Evolutionary conservation across 1,139 yeast genomes (phyloP), one percentile per base, ranked within the genome.

Genomic region (Lodderomyces orthopsilosis): DNA sequence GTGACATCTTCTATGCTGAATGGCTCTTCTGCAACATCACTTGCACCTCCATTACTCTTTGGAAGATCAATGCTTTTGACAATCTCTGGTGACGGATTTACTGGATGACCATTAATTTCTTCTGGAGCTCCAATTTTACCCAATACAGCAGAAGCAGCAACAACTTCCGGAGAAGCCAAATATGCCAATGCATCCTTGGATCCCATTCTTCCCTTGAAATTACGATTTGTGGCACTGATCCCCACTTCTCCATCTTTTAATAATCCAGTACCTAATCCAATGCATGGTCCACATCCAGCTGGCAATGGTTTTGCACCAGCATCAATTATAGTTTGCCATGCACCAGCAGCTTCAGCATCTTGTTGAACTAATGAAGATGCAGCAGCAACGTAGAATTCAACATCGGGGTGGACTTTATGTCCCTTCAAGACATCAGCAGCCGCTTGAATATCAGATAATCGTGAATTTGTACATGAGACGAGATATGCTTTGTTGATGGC

Each of bases 241-340:
- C 99, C 98, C 46, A 94, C 95, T 65, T 93, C 97, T 37, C 98
- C 98, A 38, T 89, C 93, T 65, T 93, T 83, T 55, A 93, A 74
- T 50, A 93, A 73, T 42, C 99, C 99, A 32, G 94, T 77, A 48
- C 99, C 99, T 46, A 93, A 76, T 37, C 99, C 99, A 59, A 93
- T 93, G 71, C 99, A 93, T 32, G 99, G 99, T 40, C 99, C 99
- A 70, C 99, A 93, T 19, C 99, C 99, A 15, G 98, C 96, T 14
- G 98, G 98, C 55, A 93, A 78, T 30, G 97, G 91, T 56, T 72
- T 87, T 45, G 97, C 96, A 41, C 99, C 99, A 12, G 98, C 95
- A 44, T 85, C 93, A 37, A 93, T 58, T 43, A 94, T 76, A 27
- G 81, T 81, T 57, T 90, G 78, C 98, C 99, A 94, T 10, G 95